These are phyloP conservation scores for Biscogniauxia mediterranea DNA, from an alignment of 2,329 filamentous ascomycete species.

Conservation along the genomic window DNA sequence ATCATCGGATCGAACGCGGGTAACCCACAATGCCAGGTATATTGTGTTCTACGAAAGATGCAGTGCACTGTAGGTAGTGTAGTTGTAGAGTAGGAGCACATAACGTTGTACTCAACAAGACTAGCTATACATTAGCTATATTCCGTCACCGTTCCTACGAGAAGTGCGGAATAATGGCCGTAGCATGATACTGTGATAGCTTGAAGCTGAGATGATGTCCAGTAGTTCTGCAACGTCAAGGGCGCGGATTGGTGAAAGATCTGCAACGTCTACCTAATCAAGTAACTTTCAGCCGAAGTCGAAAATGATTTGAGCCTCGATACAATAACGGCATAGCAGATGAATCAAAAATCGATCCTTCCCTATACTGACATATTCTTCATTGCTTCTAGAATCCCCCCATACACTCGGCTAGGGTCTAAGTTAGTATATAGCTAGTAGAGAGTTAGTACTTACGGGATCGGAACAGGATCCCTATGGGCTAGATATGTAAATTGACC, in stretches of 20 bases:
- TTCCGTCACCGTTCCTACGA: background rate
- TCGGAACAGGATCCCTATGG: background rate
- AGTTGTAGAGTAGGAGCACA: background rate
- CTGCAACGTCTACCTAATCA: background rate
- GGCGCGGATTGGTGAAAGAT: background rate
- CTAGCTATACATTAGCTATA: background rate
- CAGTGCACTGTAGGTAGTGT: background rate
- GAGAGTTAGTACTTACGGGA: too few relatives aligned
- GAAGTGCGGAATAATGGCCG: background rate
- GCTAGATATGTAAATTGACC: background rate
- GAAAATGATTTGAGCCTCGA: background rate
- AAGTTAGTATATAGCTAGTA: too few relatives aligned
- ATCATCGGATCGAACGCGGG: background rate
- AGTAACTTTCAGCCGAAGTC: background rate
- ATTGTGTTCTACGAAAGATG: background rate
- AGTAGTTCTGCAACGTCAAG: background rate
- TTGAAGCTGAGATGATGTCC: background rate
- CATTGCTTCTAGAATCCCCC: too few relatives aligned
- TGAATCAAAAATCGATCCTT: background rate
- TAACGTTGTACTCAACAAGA: background rate
- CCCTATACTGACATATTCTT: too few relatives aligned
- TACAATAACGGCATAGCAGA: background rate
- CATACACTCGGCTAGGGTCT: too few relatives aligned
- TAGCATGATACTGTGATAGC: background rate
- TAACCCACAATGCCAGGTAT: background rate